Evolutionary conservation across 176 grass and related monocot species (phyloP).

Genomic region (Panicum miliaceum): DNA sequence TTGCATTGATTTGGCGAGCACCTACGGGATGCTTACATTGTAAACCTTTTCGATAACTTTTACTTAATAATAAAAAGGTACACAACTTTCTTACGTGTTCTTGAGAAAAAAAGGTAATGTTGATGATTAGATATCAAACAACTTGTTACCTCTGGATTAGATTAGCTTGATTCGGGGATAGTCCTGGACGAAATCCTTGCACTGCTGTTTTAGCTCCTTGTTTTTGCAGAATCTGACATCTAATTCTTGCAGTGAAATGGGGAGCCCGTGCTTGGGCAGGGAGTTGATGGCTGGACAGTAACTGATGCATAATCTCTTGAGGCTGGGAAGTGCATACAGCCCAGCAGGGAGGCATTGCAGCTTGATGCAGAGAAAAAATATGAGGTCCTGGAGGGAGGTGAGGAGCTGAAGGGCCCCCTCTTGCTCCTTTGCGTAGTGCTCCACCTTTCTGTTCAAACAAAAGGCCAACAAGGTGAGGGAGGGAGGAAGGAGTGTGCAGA

Average conservation of each 20-base stretch:
- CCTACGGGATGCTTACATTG: too few relatives aligned
- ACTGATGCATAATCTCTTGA: neutral
- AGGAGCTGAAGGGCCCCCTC: neutral
- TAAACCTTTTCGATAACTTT: too few relatives aligned
- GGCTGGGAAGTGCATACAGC: neutral
- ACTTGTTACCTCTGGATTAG: neutral
- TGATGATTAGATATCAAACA: too few relatives aligned
- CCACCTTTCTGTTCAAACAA: accelerated
- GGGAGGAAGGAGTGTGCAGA: neutral
- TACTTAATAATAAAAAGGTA: too few relatives aligned
- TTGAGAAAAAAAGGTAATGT: too few relatives aligned
- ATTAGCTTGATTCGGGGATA: neutral
- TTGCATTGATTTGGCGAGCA: too few relatives aligned
- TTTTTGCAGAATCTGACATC: accelerated
- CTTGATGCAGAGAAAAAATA: accelerated
- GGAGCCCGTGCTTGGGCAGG: neutral
- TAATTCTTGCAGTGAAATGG: neutral
- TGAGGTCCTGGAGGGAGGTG: neutral
- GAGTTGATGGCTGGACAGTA: neutral
- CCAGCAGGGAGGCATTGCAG: neutral
- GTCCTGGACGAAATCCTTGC: neutral
- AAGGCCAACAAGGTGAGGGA: neutral
- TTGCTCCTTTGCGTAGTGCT: neutral
- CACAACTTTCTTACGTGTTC: too few relatives aligned
- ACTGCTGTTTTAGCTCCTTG: neutral